These are phyloP conservation scores for Tremella mesenterica DNA, from an alignment of 768 basidiomycete genomes.

Conservation along the genomic window DNA sequence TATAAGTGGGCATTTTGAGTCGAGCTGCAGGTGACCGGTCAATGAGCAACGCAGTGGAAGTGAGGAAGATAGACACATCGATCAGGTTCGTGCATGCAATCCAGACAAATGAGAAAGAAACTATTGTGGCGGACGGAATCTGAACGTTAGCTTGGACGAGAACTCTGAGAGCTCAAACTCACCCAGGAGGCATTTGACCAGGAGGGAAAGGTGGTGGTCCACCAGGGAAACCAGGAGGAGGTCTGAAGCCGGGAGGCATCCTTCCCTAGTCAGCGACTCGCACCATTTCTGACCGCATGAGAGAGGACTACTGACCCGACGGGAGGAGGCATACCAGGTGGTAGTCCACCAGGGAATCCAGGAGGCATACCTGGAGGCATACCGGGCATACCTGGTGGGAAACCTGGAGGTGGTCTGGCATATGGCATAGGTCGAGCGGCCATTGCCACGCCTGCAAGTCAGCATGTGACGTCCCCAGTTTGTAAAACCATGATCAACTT, in stretches of 20 bases:
- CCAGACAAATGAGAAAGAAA: too few relatives aligned
- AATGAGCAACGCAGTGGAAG: too few relatives aligned
- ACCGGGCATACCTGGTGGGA: constrained; percentile 60
- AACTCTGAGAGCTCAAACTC: constrained; percentile 6
- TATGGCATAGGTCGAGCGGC: constrained; percentile 47
- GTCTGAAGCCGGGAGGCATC: constrained; percentile 43
- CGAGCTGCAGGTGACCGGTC: too few relatives aligned
- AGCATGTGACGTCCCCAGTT: constrained; percentile 4
- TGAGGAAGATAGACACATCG: too few relatives aligned
- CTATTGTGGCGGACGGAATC: neutral
- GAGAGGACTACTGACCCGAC: constrained; percentile 26
- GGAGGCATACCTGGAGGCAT: constrained; percentile 54
- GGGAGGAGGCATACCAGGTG: constrained; percentile 42
- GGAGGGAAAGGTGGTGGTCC: constrained; percentile 41
- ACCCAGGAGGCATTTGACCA: constrained; percentile 45
- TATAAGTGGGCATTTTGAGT: too few relatives aligned
- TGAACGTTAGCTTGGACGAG: neutral
- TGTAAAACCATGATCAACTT: neutral
- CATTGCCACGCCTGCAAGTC: constrained; percentile 44
- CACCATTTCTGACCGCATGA: too few relatives aligned
- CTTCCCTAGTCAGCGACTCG: too few relatives aligned
- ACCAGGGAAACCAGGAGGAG: constrained; percentile 37
- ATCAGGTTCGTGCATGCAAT: too few relatives aligned
- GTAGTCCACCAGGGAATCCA: constrained; percentile 39
- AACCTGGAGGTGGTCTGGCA: constrained; percentile 44